These are phyloP conservation scores for Xylariaceae sp. DNA, from an alignment of 2,329 filamentous ascomycete species.

Conservation along the genomic window DNA sequence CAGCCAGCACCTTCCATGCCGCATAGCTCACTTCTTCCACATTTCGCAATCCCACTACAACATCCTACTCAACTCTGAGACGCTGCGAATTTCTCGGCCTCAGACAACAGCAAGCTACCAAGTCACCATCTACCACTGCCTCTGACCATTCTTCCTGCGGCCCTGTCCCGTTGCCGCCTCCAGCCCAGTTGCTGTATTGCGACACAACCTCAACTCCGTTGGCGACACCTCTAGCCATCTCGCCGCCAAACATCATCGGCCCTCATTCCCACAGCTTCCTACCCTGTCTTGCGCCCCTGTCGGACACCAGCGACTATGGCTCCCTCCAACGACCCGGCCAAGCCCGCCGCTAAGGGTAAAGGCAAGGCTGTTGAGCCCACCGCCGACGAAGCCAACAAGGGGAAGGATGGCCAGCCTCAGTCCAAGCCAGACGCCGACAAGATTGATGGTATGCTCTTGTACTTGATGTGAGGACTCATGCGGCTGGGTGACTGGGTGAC, in stretches of 20 bases:
- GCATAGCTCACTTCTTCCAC: background rate
- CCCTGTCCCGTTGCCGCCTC: no score
- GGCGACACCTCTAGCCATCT: no score
- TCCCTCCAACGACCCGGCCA: slow-evolving; percentile 84
- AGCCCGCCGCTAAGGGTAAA: slow-evolving; percentile 90
- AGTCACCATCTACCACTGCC: no score
- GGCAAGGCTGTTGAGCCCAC: slow-evolving; percentile 77
- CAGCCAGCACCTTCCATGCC: background rate
- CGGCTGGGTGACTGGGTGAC: no score
- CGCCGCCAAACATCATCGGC: slow-evolving; percentile 1
- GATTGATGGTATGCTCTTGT: slow-evolving; percentile 38
- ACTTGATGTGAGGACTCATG: no score
- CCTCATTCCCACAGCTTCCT: slow-evolving; percentile 1
- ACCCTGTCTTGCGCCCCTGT: slow-evolving; percentile 16
- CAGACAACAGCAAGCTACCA: no score
- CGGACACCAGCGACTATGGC: slow-evolving; percentile 62
- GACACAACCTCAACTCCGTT: background rate
- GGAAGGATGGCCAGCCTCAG: slow-evolving; percentile 66
- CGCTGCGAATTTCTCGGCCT: no score
- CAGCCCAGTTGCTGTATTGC: no score
- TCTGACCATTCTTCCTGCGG: no score
- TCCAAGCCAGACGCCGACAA: slow-evolving; percentile 72
- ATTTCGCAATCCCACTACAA: no score
- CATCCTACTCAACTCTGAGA: no score
- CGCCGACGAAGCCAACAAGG: slow-evolving; percentile 53